Conservation (phyloP, 768 basidiomycete genomes). For the Lactarius tabidus region DNA sequence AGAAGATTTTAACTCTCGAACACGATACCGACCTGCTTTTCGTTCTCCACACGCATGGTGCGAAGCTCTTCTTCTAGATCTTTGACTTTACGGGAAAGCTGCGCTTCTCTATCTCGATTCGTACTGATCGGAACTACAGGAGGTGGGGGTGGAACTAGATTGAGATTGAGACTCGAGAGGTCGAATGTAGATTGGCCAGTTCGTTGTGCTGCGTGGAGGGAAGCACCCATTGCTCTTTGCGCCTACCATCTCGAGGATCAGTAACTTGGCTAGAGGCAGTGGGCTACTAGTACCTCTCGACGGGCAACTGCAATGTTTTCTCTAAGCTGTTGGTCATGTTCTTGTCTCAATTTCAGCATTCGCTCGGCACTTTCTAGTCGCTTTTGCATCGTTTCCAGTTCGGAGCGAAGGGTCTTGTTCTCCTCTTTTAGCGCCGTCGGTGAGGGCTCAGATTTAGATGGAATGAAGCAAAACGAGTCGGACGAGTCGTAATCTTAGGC, state of each 20-base stretch:
- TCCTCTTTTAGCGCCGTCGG: constrained; percentile 55
- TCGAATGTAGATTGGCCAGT: constrained; percentile 43
- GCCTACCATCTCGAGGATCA: constrained; percentile 44
- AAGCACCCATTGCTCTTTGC: constrained; percentile 73
- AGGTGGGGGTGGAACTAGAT: constrained; percentile 46
- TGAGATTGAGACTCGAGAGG: constrained; percentile 54
- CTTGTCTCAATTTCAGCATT: constrained; percentile 62
- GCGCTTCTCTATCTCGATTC: constrained; percentile 50
- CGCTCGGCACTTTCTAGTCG: constrained; percentile 59
- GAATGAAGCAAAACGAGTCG: constrained; percentile 76
- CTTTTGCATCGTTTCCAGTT: constrained; percentile 54
- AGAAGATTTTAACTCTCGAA: constrained; percentile 9
- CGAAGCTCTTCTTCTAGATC: constrained; percentile 81
- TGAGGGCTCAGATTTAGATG: constrained; percentile 53
- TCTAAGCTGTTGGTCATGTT: constrained; percentile 73
- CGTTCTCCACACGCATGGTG: constrained; percentile 61
- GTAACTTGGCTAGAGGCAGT: not conserved
- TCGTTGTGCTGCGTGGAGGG: constrained; percentile 48
- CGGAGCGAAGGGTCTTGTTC: constrained; percentile 57
- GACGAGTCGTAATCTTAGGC: constrained; percentile 53
- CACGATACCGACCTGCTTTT: constrained; percentile 62
- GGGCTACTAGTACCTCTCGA: constrained; percentile 50
- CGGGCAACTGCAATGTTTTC: constrained; percentile 74
- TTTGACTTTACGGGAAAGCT: constrained; percentile 48
- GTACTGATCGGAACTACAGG: constrained; percentile 51